Base-by-base conservation (phyloP, 2,329 filamentous ascomycete genomes). In the Tolypocladium ophioglossoides region DNA sequence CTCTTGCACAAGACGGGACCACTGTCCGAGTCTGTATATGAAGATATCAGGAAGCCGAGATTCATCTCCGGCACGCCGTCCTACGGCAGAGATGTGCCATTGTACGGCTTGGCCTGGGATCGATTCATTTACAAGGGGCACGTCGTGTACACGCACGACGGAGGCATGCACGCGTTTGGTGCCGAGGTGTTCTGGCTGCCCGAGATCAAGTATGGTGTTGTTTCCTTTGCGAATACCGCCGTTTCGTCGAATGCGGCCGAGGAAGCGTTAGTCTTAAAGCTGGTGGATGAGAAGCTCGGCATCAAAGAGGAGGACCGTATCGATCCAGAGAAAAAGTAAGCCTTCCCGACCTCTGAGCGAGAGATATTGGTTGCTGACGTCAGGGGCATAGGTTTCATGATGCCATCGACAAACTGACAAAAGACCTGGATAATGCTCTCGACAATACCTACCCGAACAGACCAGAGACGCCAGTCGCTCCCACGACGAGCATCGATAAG, bases 1-100 rank as follows among this genome's bases (percentile, higher is more conserved):
- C 66, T 81, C 24, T 64, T 83, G 30, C 61, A 69, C 11, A 49
- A 62, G 52, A 37, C 52, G 0, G 53, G 37, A 7, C 64, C 64
- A 1, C 58, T 69, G 7, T 65, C 66, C 1, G 30, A 57, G 10
- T 56, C 50, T 0, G 62, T 61, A 1, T 65, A 69, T 52, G 34
- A 57, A 9, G 66, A 68, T 18, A 62, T 73, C n/a, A 62, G 62
- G 40, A 64, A 40, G 14, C 65, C 70, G 8, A 56, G 67, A 2
- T 63, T 78, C 14, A 32, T 44, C 9, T 30, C n/a, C 37, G n/a
- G 52, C 12, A 48, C 47, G 40, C 55, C 53, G 0, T 34, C 14
- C 12, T 30, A 27, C 7, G 53, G 54, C 6, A 50, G 39, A 14
- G 61, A 66, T 50, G 50, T 64, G 5, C 52, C 52, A 10, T 53